phyloP scores from a whole-genome alignment of 495 filamentous ascomycete species.

The Penicillium simplicissimum region DNA sequence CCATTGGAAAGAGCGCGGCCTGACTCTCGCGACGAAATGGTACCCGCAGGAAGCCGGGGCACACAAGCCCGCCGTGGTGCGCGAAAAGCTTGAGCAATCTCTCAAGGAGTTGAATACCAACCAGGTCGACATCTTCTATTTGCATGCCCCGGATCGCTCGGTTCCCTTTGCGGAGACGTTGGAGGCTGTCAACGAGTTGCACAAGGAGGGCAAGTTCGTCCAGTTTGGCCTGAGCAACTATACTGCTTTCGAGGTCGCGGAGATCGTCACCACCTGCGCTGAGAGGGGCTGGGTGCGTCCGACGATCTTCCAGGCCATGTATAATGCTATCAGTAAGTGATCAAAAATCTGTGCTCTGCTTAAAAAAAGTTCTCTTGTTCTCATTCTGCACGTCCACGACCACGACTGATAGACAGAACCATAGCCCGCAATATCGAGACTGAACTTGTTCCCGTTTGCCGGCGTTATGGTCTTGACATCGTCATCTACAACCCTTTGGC shows the following conservation, averaged over 20 bases:
- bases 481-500: slow-evolving; percentile 92
- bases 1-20: slow-evolving; percentile 76
- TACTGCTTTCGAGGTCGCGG: slow-evolving; percentile 87
- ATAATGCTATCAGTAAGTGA: slow-evolving; percentile 59
- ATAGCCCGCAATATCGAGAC: slow-evolving; percentile 71
- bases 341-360: not conserved
- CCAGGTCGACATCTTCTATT: slow-evolving; percentile 82
- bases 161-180: slow-evolving; percentile 81
- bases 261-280: slow-evolving; percentile 80
- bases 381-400: not conserved
- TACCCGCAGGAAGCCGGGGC: slow-evolving; percentile 62
- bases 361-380: not conserved
- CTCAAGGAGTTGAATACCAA: slow-evolving; percentile 74
- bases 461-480: slow-evolving; percentile 82
- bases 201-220: slow-evolving; percentile 87
- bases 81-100: slow-evolving; percentile 61
- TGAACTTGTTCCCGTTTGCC: slow-evolving; percentile 77
- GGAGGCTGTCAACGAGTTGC: slow-evolving; percentile 71
- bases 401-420: slow-evolving; percentile 44
- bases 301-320: slow-evolving; percentile 65
- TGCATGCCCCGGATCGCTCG: slow-evolving; percentile 81
- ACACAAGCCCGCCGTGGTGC: slow-evolving; percentile 62
- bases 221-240: slow-evolving; percentile 81
- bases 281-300: slow-evolving; percentile 70
- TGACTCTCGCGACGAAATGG: slow-evolving; percentile 83